Evolutionary conservation across 2,329 filamentous ascomycete genomes (phyloP).

Genomic region (Sphaceloma murrayae): DNA sequence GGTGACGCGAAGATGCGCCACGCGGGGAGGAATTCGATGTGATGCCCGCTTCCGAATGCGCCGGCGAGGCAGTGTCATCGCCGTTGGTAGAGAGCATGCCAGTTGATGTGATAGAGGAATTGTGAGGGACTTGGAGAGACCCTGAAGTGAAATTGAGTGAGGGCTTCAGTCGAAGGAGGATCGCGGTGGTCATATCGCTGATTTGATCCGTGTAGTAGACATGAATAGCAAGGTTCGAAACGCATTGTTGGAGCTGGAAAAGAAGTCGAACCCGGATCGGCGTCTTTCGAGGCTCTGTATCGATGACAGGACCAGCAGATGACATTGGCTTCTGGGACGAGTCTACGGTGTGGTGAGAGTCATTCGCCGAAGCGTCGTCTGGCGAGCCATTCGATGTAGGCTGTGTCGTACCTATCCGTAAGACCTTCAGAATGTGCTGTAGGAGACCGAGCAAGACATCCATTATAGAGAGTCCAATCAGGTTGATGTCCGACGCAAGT

Average conservation of each 20-base stretch:
- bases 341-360: not conserved
- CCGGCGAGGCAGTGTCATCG: constrained; percentile 41
- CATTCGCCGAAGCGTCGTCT: constrained; percentile 24
- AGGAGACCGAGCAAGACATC: constrained; percentile 81
- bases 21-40: constrained; percentile 38
- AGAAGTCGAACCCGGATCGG: constrained; percentile 53
- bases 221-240: constrained; percentile 85
- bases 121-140: constrained; percentile 17
- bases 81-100: constrained; percentile 30
- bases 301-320: constrained; percentile 2
- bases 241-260: constrained; percentile 64
- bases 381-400: constrained; percentile 30
- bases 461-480: constrained; percentile 94
- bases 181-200: constrained; percentile 79
- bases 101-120: constrained; percentile 38
- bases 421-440: constrained; percentile 67
- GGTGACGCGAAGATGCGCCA: constrained; percentile 28
- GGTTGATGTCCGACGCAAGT: constrained; percentile 77
- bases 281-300: constrained; percentile 13
- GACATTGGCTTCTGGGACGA: not conserved
- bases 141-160: constrained; percentile 23
- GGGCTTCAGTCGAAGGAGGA: constrained; percentile 70
- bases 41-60: constrained; percentile 35
- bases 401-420: constrained; percentile 48
- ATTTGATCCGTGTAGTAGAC: constrained; percentile 97